Conservation (phyloP, 1,284 basidiomycete species). For the Moesziomyces sp. region DNA sequence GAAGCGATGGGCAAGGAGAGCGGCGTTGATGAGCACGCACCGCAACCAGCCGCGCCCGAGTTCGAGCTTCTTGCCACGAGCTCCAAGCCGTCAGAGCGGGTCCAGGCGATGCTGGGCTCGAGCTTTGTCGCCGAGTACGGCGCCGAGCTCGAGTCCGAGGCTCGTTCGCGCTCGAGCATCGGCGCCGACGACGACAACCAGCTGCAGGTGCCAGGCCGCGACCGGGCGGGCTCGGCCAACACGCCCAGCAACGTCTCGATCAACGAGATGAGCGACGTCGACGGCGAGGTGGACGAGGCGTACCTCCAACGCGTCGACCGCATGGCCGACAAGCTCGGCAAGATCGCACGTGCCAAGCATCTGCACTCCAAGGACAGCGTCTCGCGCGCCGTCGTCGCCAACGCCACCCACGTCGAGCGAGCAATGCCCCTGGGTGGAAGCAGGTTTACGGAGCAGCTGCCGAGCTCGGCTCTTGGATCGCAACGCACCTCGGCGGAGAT, state of each 20-base stretch:
- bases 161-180: conserved; percentile 10
- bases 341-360: conserved; percentile 25
- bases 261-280: conserved; percentile 36
- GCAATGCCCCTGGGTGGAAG: conserved; percentile 16
- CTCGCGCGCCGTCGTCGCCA: neutral
- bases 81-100: conserved; percentile 30
- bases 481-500: conserved; percentile 32
- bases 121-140: conserved; percentile 42
- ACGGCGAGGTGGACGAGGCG: conserved; percentile 40
- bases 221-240: conserved; percentile 4
- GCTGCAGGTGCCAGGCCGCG: conserved; percentile 4
- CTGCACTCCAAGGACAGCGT: neutral
- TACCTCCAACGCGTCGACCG: conserved; percentile 46
- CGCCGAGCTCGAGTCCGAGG: conserved; percentile 20
- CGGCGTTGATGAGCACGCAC: neutral
- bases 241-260: conserved; percentile 23
- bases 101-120: conserved; percentile 39
- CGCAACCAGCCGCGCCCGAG: conserved; percentile 1
- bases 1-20: conserved; percentile 6
- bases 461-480: conserved; percentile 5
- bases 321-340: conserved; percentile 47
- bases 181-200: conserved; percentile 13
- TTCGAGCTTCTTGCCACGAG: conserved; percentile 28
- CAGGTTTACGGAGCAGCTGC: conserved; percentile 26
- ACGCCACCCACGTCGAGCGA: conserved; percentile 7